These are phyloP conservation scores for Monilinia fructicola DNA, from an alignment of 2,329 filamentous ascomycete genomes.

Conservation along the genomic window DNA sequence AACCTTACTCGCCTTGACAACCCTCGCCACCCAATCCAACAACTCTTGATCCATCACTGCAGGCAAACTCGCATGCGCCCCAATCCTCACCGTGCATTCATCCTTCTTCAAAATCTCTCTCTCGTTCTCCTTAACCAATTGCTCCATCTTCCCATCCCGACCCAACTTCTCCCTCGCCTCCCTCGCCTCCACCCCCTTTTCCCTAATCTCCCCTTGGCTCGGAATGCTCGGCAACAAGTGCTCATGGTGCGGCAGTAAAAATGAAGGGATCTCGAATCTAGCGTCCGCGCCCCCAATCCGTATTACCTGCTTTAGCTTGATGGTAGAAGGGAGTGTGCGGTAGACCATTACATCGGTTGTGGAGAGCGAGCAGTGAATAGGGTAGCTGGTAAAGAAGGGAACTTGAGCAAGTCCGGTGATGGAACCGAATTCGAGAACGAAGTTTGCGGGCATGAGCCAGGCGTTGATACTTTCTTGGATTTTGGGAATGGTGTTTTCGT, in stretches of 20 bases:
- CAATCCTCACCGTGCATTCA: conserved; percentile 49
- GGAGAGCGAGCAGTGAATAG: background rate
- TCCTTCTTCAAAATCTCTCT: conserved; percentile 43
- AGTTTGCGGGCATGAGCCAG: conserved; percentile 54
- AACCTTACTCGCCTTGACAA: conserved; percentile 58
- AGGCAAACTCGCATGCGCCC: conserved; percentile 50
- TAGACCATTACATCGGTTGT: background rate
- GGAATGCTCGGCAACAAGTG: conserved; percentile 48
- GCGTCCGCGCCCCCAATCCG: conserved; percentile 52
- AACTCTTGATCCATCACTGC: conserved; percentile 52
- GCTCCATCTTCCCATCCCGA: conserved; percentile 46
- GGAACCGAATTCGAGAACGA: conserved; percentile 49
- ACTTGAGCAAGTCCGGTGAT: conserved; percentile 49
- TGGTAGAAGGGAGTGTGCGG: conserved; percentile 34
- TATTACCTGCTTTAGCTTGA: conserved; percentile 48
- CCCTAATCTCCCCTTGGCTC: conserved; percentile 40
- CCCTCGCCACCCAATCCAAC: conserved; percentile 53
- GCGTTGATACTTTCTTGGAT: conserved; percentile 48
- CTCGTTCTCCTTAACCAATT: conserved; percentile 41
- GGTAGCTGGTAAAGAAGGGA: conserved; percentile 42
- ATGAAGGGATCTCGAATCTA: conserved; percentile 49
- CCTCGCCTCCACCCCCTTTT: conserved; percentile 41
- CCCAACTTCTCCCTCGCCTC: conserved; percentile 35
- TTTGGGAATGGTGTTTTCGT: conserved; percentile 43
- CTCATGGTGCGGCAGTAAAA: conserved; percentile 54